Evolutionary conservation across 2,329 filamentous ascomycete species (phyloP).

Genomic region (Pestalotiopsis fici): DNA sequence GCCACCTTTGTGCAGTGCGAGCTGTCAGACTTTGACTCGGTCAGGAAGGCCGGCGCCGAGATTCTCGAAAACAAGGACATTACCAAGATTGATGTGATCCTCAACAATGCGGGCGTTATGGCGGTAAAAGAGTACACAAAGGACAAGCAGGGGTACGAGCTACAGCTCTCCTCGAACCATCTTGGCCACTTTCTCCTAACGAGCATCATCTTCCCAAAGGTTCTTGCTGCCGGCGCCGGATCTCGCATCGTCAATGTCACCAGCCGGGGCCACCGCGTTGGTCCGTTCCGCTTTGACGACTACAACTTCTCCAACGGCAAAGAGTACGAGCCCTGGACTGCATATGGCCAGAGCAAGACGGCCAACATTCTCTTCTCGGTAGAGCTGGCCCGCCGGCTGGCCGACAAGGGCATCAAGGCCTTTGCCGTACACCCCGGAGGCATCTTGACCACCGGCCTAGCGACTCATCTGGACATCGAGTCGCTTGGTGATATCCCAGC

Average conservation of each 20-base stretch:
- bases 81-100: constrained; percentile 17
- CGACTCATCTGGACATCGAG: neutral
- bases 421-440: constrained; percentile 9
- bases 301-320: constrained; percentile 32
- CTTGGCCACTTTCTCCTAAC: constrained; percentile 22
- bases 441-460: constrained; percentile 12
- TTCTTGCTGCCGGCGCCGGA: constrained; percentile 14
- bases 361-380: constrained; percentile 42
- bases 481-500: neutral
- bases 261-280: constrained; percentile 35
- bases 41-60: constrained; percentile 14
- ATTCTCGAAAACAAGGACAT: constrained; percentile 18
- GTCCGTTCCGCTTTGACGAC: constrained; percentile 40
- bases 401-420: neutral
- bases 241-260: constrained; percentile 39
- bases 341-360: constrained; percentile 46
- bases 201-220: constrained; percentile 15
- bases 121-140: constrained; percentile 15
- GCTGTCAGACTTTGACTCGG: constrained; percentile 17
- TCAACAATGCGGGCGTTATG: constrained; percentile 21
- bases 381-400: constrained; percentile 21
- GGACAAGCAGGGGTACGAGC: constrained; percentile 19
- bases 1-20: constrained; percentile 17
- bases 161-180: constrained; percentile 16
- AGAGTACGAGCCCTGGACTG: constrained; percentile 36